Conservation (phyloP, 805 yeast species). For the Wickerhamomyces canadensis region DNA sequence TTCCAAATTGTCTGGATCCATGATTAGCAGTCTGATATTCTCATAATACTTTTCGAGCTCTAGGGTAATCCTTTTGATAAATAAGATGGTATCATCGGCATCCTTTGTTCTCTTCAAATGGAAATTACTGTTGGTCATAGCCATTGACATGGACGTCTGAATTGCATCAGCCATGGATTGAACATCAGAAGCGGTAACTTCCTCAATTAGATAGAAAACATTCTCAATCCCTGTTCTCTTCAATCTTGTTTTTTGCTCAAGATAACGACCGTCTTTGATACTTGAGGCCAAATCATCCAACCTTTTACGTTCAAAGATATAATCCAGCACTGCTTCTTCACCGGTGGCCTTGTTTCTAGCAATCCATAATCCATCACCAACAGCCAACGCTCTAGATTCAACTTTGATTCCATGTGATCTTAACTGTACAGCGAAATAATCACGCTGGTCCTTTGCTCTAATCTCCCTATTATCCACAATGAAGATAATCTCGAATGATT, state of each 20-base stretch:
- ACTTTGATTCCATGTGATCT: slow-evolving; percentile 40
- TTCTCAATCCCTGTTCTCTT: slow-evolving; percentile 61
- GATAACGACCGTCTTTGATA: slow-evolving; percentile 82
- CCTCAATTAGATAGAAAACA: slow-evolving; percentile 78
- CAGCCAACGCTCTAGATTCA: slow-evolving; percentile 53
- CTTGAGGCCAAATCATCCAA: slow-evolving; percentile 79
- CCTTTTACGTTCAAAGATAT: slow-evolving; percentile 86
- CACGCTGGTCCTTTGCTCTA: slow-evolving; percentile 60
- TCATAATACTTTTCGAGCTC: slow-evolving; percentile 36
- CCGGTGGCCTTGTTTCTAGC: slow-evolving; percentile 59
- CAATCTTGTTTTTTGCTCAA: slow-evolving; percentile 80
- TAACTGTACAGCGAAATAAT: slow-evolving; percentile 58
- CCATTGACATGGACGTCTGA: slow-evolving; percentile 69
- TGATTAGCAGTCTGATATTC: slow-evolving; percentile 37
- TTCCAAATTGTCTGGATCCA: slow-evolving; percentile 44
- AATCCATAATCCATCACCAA: slow-evolving; percentile 90
- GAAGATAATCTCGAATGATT: slow-evolving; percentile 53
- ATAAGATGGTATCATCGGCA: slow-evolving; percentile 69
- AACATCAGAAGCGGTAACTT: slow-evolving; percentile 43
- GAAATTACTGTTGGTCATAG: slow-evolving; percentile 61
- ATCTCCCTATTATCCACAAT: slow-evolving; percentile 81
- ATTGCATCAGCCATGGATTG: slow-evolving; percentile 55
- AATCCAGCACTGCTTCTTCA: slow-evolving; percentile 66
- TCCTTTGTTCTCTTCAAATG: slow-evolving; percentile 62
- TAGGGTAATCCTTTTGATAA: slow-evolving; percentile 44